phyloP scores from a whole-genome alignment of 192 early-diverging fungal genomes.

The Funneliformis mosseae region DNA sequence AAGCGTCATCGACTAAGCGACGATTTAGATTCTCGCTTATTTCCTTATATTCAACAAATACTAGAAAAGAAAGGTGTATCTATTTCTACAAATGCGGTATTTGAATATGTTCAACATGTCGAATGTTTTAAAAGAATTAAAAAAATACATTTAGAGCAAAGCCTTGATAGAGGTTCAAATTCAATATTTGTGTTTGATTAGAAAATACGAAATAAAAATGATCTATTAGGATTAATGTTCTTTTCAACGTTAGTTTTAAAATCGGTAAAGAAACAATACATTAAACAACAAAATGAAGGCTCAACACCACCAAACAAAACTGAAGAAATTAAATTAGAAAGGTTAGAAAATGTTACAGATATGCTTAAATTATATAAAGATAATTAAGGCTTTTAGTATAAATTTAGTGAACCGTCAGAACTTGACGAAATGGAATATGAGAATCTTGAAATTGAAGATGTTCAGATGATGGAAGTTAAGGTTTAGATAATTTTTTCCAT shows the following conservation, averaged over 20 bases:
- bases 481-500: not conserved
- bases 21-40: constrained; percentile 19
- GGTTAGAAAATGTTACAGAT: not conserved
- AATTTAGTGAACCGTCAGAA: not conserved
- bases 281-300: not conserved
- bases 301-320: not conserved
- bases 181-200: not conserved
- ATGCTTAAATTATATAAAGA: too few relatives aligned
- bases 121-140: constrained; percentile 45
- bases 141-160: constrained; percentile 41
- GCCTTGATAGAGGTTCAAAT: constrained; percentile 40
- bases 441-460: not conserved
- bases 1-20: not conserved
- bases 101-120: constrained; percentile 39
- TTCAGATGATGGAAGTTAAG: constrained; percentile 28
- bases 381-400: not conserved
- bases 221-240: not conserved
- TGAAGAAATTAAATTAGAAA: not conserved
- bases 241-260: not conserved
- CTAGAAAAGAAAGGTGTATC: not conserved
- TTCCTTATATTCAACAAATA: constrained; percentile 3
- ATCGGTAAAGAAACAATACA: not conserved
- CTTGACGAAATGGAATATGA: constrained; percentile 15
- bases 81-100: constrained; percentile 21
- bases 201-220: not conserved